Conservation (phyloP, 2,329 filamentous ascomycete genomes). For the Colletotrichum abscissum region DNA sequence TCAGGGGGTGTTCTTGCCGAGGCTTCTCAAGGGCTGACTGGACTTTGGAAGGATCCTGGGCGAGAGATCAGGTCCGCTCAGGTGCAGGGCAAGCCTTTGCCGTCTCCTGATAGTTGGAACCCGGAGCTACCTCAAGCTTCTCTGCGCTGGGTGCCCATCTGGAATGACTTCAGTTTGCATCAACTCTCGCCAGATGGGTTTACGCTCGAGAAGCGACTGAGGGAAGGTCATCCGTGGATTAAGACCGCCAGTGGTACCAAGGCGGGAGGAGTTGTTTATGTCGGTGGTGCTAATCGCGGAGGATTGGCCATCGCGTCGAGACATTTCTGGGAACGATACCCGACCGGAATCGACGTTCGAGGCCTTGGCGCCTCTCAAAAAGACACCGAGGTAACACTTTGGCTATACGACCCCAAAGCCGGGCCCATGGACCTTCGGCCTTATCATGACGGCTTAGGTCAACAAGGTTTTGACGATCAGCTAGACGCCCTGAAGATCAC, state of each 20-base stretch:
- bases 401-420: background rate
- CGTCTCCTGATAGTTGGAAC: background rate
- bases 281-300: background rate
- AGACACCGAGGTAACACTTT: background rate
- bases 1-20: background rate
- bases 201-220: background rate
- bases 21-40: background rate
- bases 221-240: background rate
- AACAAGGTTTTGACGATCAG: background rate
- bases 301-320: background rate
- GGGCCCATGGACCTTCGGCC: background rate
- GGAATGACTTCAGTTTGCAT: background rate
- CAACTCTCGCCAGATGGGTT: background rate
- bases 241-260: background rate
- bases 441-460: background rate
- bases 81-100: background rate
- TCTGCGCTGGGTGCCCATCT: background rate
- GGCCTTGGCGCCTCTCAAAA: background rate
- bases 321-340: background rate
- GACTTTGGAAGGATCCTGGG: background rate
- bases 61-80: background rate
- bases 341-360: background rate
- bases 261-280: background rate
- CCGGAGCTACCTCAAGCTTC: background rate
- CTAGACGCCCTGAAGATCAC: background rate